Evolutionary conservation across 805 yeast genomes (phyloP).

Genomic region (Ogataea philodendri): DNA sequence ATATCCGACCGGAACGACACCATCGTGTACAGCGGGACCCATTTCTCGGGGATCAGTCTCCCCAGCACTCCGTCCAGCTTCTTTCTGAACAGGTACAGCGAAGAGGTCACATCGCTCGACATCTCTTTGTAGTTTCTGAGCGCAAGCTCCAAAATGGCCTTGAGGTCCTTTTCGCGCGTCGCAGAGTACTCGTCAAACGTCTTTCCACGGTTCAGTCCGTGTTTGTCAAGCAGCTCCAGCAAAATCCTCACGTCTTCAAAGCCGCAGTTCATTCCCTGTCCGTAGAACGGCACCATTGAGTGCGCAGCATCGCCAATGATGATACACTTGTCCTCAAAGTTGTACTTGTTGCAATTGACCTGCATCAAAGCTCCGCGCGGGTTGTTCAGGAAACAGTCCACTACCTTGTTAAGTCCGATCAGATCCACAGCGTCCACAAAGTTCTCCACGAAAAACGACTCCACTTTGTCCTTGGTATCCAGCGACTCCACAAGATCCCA

Average conservation of each 20-base stretch:
- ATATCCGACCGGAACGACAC: slow-evolving; percentile 85
- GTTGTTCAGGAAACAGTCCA: slow-evolving; percentile 49
- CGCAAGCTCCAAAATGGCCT: slow-evolving; percentile 76
- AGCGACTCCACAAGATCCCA: slow-evolving; percentile 61
- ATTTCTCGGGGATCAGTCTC: slow-evolving; percentile 51
- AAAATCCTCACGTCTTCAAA: slow-evolving; percentile 83
- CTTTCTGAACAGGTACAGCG: slow-evolving; percentile 61
- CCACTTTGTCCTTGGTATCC: slow-evolving; percentile 38
- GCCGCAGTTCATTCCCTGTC: slow-evolving; percentile 97
- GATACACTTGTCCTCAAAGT: slow-evolving; percentile 58
- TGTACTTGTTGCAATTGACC: slow-evolving; percentile 67
- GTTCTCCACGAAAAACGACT: slow-evolving; percentile 52
- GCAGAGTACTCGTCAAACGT: slow-evolving; percentile 58
- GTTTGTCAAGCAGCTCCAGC: slow-evolving; percentile 45
- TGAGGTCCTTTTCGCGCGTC: slow-evolving; percentile 61
- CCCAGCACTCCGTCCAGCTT: slow-evolving; percentile 65
- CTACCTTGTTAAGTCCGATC: slow-evolving; percentile 54
- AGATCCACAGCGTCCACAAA: slow-evolving; percentile 75
- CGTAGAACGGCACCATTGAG: slow-evolving; percentile 97
- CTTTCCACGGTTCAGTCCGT: slow-evolving; percentile 37
- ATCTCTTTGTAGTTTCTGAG: slow-evolving; percentile 80
- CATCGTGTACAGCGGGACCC: slow-evolving; percentile 92
- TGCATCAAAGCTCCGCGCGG: slow-evolving; percentile 82
- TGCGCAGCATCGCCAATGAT: slow-evolving; percentile 93
- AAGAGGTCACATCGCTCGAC: slow-evolving; percentile 74